Conservation (phyloP, 108 stramenopile genomes). For the Nitzschia sp. region DNA sequence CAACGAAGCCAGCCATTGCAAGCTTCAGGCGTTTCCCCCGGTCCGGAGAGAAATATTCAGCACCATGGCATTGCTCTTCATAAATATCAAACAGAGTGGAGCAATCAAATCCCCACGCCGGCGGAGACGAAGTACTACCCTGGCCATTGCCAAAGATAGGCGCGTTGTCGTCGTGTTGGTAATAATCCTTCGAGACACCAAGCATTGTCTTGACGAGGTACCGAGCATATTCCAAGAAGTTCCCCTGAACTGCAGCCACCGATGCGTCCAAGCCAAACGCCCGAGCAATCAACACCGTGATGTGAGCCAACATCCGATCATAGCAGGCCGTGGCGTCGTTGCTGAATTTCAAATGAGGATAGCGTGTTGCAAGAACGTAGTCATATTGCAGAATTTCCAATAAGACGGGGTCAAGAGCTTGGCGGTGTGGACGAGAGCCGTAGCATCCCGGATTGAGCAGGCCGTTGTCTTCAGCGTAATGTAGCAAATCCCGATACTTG, state of each 20-base stretch:
- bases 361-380: background rate
- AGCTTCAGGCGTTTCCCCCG: too few species aligned
- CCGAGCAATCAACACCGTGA: background rate
- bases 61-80: too few species aligned
- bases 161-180: background rate
- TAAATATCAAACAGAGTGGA: too few species aligned
- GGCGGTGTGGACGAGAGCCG: background rate
- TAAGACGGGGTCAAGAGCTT: background rate
- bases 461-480: background rate
- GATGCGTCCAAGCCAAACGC: background rate
- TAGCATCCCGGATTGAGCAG: background rate
- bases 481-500: background rate
- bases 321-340: background rate
- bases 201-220: background rate
- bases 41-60: too few species aligned
- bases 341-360: background rate
- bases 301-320: too few species aligned
- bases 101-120: too few species aligned
- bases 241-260: background rate
- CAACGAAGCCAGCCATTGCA: too few species aligned
- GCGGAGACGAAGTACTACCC: too few species aligned
- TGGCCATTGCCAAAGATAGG: background rate
- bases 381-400: conserved; percentile 1
- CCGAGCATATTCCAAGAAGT: background rate
- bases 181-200: background rate